These are phyloP conservation scores for Chromera velia DNA, from an alignment of 73 alveolate species.

Conservation along the genomic window DNA sequence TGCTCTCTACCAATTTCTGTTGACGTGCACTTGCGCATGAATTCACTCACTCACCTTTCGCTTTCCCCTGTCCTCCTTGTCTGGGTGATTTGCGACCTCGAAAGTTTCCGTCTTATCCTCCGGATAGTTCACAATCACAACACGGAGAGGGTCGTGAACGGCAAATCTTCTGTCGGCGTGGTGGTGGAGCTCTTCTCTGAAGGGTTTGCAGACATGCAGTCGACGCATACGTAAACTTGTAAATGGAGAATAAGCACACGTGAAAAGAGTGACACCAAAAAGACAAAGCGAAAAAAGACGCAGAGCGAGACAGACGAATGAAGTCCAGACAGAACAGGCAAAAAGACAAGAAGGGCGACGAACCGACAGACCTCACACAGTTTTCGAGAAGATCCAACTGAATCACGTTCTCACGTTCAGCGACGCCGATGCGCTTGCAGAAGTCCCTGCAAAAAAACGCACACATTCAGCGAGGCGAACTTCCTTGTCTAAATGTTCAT, in stretches of 20 bases:
- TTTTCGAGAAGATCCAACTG: not conserved
- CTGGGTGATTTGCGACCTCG: not conserved
- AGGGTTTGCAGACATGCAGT: conserved; percentile 1
- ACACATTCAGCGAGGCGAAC: no score
- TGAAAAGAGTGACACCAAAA: not conserved
- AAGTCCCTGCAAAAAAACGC: no score
- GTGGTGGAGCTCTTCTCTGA: conserved; percentile 30
- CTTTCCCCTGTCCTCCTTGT: no score
- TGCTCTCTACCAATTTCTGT: no score
- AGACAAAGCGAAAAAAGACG: not conserved
- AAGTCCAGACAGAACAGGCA: conserved; percentile 6
- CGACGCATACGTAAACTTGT: not conserved
- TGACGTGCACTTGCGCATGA: no score
- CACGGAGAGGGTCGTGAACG: conserved; percentile 25
- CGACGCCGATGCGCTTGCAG: not conserved
- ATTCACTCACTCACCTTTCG: not conserved
- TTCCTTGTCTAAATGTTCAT: not conserved
- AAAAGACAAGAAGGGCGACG: not conserved
- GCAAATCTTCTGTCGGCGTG: conserved; percentile 25
- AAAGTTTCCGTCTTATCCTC: not conserved
- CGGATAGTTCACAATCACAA: not conserved
- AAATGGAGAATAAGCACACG: not conserved
- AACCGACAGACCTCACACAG: not conserved
- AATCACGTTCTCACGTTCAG: not conserved
- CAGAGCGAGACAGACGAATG: not conserved